phyloP scores from a whole-genome alignment of 306 rosid genomes.

The Vicia villosa region DNA sequence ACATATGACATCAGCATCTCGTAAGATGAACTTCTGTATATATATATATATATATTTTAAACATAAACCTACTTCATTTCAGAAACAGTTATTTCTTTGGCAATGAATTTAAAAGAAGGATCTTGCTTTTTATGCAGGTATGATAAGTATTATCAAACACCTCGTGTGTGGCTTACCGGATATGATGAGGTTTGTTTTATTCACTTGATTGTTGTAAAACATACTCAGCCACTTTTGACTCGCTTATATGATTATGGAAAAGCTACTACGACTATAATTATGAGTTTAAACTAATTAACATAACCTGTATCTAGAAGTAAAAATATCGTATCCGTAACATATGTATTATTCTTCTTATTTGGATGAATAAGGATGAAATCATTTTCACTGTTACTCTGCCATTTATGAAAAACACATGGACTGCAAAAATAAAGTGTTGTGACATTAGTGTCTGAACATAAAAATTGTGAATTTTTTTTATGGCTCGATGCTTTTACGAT shows the following conservation, averaged over 20 bases:
- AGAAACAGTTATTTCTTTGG: constrained; percentile 23
- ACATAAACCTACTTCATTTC: not conserved
- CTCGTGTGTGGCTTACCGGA: constrained; percentile 98
- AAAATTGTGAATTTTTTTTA: constrained; percentile 1
- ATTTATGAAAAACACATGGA: no score
- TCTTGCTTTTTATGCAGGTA: constrained; percentile 58
- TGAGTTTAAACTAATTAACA: not conserved
- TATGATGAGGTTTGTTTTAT: constrained; percentile 80
- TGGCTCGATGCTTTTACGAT: constrained; percentile 5
- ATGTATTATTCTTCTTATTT: no score
- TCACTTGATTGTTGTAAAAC: constrained; percentile 16
- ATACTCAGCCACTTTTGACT: not conserved
- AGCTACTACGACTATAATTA: no score
- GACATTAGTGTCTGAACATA: not conserved
- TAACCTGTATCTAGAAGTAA: no score
- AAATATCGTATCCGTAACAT: no score
- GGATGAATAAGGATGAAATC: no score
- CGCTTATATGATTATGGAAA: no score
- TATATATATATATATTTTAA: no score
- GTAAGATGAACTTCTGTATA: constrained; percentile 54
- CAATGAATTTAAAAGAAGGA: constrained; percentile 16
- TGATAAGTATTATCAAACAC: constrained; percentile 97
- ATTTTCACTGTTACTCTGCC: no score
- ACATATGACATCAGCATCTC: constrained; percentile 94
- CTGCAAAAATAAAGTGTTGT: no score